Base-by-base conservation (phyloP, 2,329 filamentous ascomycete genomes). In the Epichloe sylvatica region DNA sequence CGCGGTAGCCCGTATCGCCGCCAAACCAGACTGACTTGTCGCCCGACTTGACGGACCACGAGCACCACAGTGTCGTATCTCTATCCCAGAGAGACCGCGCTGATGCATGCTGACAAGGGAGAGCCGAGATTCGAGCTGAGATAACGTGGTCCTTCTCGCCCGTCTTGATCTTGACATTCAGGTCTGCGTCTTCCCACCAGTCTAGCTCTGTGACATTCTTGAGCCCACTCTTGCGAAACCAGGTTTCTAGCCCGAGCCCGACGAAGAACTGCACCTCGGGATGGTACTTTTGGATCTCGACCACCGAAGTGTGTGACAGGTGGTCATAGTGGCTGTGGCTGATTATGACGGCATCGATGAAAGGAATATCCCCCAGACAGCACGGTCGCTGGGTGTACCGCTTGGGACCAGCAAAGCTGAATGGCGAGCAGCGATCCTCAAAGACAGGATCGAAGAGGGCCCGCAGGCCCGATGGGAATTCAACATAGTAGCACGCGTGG, bases 271-370 rank as follows among this genome's bases (percentile, higher is more conserved):
- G 87, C 39, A 80, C 88, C 13, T 84, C 75, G 0, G 88, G 88
- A 59, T 92, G 81, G 47, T 76, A 72, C 56, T 79, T 74, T 49
- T 80, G 74, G 48, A 96, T 76, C 57, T 86, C 78, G 53, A 77
- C 73, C 21, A 94, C 77, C 0, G 84, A 88, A 0, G 80, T 76
- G 58, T 88, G 80, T 1, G 85, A 91, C 12, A 97, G 72, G 62
- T 96, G 91, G 66, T 96, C 91, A 64, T 96, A 96, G 68, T 96
- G 91, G 58, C 83, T 89, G 67, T 96, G 90, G 17, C 82, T 87
- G 57, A 95, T 94, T 49, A 92, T 71, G 9, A 87, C 84, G 30
- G 81, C 78, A 59, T 92, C 86, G 41, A 90, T 76, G 50, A 75
- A 67, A 8, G 90, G 90, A 3, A 96, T 76, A 55, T 94, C 87